Evolutionary conservation across 495 filamentous ascomycete genomes (phyloP), one percentile per base, ranked within the genome.

Genomic region (Immersiella caudata): DNA sequence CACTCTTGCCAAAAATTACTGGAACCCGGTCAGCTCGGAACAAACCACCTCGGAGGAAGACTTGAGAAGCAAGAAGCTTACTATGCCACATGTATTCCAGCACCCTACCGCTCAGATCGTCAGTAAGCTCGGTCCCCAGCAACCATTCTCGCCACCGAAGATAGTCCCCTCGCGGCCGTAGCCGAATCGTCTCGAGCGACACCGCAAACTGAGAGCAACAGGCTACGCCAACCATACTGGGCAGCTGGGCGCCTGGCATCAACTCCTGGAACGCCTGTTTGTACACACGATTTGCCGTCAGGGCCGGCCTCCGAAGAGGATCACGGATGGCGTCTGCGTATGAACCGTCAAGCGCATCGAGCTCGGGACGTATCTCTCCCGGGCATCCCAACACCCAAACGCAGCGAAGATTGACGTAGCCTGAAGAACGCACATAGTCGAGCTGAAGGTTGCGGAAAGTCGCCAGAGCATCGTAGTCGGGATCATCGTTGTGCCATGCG

Each of bases 171-270:
- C 76, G 68, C 12, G 86, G 72, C 40, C 86, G 78, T 14, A 74
- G 68, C 1, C 67, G 76, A 2, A 92, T 80, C 61, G 82, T 80
- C 1, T 85, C 80, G 22, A 80, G 73, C 7, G 83, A 82, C 6
- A 90, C 88, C 0, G 86, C 89, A 67, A 93, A 93, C 74, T 93
- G 90, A 51, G 88, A 84, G 75, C 90, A 92, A 70, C 90, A 93
- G 12, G 85, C 82, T 0, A 83, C 83, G 0, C 81, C 85, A 5
- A 91, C 76, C 12, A 84, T 66, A 0, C 80, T 73, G 0, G 73
- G 79, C 20, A 79, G 73, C 0, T 73, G 76, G 1, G 78, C 68
- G 4, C 79, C 73, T 0, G 87, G 88, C 60, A 90, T 82, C 21
- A 90, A 70, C 67, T 85, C 80, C 76, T 80, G 75, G 62, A 88